A percentile compares a stretch with the other conserved stretches of the same genome.
These are phyloP conservation scores for Agastache rugosa DNA, from an alignment of 257 asterid species.

Conservation along the genomic window DNA sequence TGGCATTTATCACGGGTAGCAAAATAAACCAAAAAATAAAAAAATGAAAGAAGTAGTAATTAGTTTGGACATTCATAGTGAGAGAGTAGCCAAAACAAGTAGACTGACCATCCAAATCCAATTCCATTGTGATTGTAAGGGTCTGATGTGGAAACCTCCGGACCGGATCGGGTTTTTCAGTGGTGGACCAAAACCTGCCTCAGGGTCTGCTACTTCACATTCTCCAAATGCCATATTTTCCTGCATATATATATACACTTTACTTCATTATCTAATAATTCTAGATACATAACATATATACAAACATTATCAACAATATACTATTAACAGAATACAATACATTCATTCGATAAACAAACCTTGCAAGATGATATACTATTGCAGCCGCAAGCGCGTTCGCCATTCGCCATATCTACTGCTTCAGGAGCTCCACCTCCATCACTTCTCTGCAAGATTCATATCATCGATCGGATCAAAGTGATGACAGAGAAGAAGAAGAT, in stretches of 20 bases:
- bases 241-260: conserved; percentile 43
- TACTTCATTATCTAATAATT: too few relatives aligned
- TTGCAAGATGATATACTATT: conserved; percentile 64
- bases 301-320: too few relatives aligned
- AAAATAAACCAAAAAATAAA: not conserved
- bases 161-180: conserved; percentile 45
- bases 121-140: conserved; percentile 41
- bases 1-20: not conserved
- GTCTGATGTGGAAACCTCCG: conserved; percentile 39
- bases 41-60: conserved; percentile 7
- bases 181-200: conserved; percentile 38
- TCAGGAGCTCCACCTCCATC: conserved; percentile 94
- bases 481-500: not conserved
- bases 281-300: too few relatives aligned
- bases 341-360: conserved; percentile 38
- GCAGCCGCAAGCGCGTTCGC: conserved; percentile 86
- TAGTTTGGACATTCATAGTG: conserved; percentile 35
- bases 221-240: conserved; percentile 66
- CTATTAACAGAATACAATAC: not conserved
- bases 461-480: not conserved
- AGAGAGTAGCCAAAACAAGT: conserved; percentile 39
- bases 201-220: conserved; percentile 53
- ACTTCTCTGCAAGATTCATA: conserved; percentile 71
- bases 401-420: conserved; percentile 86
- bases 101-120: conserved; percentile 39